Conservation (phyloP, 139 green algal species). For the Zygnema cylindricum region DNA sequence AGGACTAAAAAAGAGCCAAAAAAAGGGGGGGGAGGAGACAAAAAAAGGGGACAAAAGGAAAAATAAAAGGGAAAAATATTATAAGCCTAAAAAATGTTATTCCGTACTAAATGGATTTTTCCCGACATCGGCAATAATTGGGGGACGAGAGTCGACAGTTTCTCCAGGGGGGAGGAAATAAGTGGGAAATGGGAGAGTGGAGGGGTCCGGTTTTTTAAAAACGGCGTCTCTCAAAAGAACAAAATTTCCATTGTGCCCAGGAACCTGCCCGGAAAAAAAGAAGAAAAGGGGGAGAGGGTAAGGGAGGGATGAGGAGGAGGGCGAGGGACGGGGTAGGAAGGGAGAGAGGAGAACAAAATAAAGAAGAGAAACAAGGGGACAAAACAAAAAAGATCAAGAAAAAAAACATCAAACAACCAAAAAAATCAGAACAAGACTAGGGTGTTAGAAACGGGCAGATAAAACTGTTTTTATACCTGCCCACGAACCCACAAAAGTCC, state of each 20-base stretch:
- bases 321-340: background rate
- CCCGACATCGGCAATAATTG: constrained; percentile 7
- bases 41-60: too few relatives aligned
- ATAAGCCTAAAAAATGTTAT: too few relatives aligned
- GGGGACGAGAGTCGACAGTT: background rate
- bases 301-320: too few relatives aligned
- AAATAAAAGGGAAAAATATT: too few relatives aligned
- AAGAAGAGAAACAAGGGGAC: background rate
- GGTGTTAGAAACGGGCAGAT: too few relatives aligned
- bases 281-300: too few relatives aligned
- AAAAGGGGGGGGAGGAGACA: too few relatives aligned
- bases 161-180: constrained; percentile 17
- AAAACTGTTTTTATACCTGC: constrained; percentile 69
- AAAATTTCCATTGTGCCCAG: constrained; percentile 59
- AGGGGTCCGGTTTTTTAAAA: constrained; percentile 16
- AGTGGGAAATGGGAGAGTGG: constrained; percentile 35
- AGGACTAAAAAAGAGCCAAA: too few relatives aligned
- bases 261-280: too few relatives aligned
- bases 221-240: constrained; percentile 51
- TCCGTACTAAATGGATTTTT: constrained; percentile 43
- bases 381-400: too few relatives aligned
- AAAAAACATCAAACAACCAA: background rate
- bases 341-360: background rate
- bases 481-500: constrained; percentile 95
- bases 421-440: too few relatives aligned